Evolutionary conservation across 768 basidiomycete species (phyloP).

Genomic region (Rhodotorula graminis): DNA sequence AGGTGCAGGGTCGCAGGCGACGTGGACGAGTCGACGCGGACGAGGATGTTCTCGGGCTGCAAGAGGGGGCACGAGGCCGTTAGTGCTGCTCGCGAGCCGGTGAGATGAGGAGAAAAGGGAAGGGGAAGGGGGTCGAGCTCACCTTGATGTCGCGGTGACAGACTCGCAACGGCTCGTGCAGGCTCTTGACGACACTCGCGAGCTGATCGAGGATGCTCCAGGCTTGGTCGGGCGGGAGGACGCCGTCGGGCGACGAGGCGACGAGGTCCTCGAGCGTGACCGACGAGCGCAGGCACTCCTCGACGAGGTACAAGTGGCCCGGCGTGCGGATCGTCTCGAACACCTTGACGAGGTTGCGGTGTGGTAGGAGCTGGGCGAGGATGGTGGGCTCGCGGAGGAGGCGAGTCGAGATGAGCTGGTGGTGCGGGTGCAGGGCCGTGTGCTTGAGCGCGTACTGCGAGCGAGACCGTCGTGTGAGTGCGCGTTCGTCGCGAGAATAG

Average conservation of each 20-base stretch:
- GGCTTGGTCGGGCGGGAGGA: slow-evolving; percentile 11
- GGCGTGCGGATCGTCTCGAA: slow-evolving; percentile 49
- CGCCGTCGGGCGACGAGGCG: slow-evolving; percentile 23
- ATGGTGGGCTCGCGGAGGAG: slow-evolving; percentile 51
- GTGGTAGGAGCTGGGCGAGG: slow-evolving; percentile 49
- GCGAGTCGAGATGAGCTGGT: slow-evolving; percentile 51
- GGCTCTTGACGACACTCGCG: slow-evolving; percentile 46
- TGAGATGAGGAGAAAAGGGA: too few relatives aligned
- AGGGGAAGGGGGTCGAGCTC: neutral
- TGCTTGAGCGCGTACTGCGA: slow-evolving; percentile 51
- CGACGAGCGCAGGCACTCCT: slow-evolving; percentile 43
- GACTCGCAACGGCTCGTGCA: slow-evolving; percentile 45
- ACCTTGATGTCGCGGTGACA: slow-evolving; percentile 44
- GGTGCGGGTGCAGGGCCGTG: slow-evolving; percentile 51
- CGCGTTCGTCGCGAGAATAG: neutral
- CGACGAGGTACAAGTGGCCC: slow-evolving; percentile 51
- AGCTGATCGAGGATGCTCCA: slow-evolving; percentile 49
- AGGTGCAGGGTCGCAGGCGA: slow-evolving; percentile 34
- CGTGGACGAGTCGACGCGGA: slow-evolving; percentile 20
- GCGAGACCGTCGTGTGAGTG: neutral
- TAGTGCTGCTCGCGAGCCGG: neutral
- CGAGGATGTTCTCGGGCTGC: slow-evolving; percentile 43
- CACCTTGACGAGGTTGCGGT: slow-evolving; percentile 50
- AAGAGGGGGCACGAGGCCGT: neutral
- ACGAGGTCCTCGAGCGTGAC: slow-evolving; percentile 47